A percentile compares a stretch with the other conserved stretches of the same genome.
Evolutionary conservation across 1,284 basidiomycete genomes (phyloP).

Genomic region (Trichosporon sp.): DNA sequence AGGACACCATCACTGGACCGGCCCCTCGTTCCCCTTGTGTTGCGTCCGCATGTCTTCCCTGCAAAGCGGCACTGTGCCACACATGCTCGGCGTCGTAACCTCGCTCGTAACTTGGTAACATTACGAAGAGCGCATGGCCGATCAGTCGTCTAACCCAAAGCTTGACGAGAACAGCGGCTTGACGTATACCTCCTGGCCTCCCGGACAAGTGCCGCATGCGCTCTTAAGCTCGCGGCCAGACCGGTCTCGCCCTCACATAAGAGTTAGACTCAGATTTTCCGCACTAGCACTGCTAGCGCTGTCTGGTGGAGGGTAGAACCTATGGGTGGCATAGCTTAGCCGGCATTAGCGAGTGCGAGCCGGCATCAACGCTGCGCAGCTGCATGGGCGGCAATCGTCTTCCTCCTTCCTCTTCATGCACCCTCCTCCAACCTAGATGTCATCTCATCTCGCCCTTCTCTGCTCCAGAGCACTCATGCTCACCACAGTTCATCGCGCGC

Average conservation of each 20-base stretch:
- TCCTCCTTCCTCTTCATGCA: neutral
- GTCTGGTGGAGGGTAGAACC: neutral
- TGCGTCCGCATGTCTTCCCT: neutral
- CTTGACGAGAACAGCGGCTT: neutral
- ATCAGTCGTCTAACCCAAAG: neutral
- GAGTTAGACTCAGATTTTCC: neutral
- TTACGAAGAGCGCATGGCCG: neutral
- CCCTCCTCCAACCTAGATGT: neutral
- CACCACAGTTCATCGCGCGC: slow-evolving; percentile 25
- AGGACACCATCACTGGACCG: neutral
- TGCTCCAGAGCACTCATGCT: neutral
- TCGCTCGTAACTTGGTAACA: neutral
- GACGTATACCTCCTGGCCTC: too few relatives aligned
- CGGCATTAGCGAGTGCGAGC: too few relatives aligned
- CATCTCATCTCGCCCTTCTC: neutral
- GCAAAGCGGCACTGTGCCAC: neutral
- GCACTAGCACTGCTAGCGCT: neutral
- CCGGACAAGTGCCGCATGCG: neutral
- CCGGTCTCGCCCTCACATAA: neutral
- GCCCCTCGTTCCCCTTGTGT: neutral
- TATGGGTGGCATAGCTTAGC: too few relatives aligned
- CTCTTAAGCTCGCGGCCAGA: neutral
- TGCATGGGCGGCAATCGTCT: neutral
- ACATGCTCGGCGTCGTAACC: neutral
- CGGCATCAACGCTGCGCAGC: too few relatives aligned